Conservation (phyloP, 345 rosid species). For the Triadica sebifera region DNA sequence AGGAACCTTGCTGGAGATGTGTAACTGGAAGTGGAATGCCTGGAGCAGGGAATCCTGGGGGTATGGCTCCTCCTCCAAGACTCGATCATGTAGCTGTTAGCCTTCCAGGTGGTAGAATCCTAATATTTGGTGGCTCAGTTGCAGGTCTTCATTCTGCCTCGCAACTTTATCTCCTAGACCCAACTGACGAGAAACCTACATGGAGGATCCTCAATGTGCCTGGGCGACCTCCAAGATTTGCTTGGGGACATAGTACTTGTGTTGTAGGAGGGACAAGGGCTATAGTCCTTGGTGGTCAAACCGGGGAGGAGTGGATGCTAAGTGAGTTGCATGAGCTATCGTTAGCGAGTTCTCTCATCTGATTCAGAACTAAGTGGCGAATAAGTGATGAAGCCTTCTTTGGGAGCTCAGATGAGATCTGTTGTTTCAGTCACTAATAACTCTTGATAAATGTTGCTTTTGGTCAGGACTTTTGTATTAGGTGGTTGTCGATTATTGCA, state of each 20-base stretch:
- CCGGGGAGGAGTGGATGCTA: slow-evolving; percentile 95
- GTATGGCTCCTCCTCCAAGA: slow-evolving; percentile 84
- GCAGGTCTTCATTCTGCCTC: slow-evolving; percentile 91
- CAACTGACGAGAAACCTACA: slow-evolving; percentile 83
- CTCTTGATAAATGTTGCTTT: slow-evolving; percentile 27
- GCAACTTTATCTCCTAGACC: slow-evolving; percentile 80
- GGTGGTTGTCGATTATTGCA: slow-evolving; percentile 28
- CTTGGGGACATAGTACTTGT: slow-evolving; percentile 95
- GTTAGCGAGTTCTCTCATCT: slow-evolving; percentile 54
- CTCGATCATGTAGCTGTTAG: slow-evolving; percentile 85
- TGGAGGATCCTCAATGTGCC: slow-evolving; percentile 89
- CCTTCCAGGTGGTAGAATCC: slow-evolving; percentile 78
- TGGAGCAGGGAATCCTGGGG: slow-evolving; percentile 84
- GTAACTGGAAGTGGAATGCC: slow-evolving; percentile 85
- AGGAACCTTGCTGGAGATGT: slow-evolving; percentile 82
- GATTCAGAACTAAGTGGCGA: slow-evolving; percentile 15
- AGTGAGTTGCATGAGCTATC: slow-evolving; percentile 82
- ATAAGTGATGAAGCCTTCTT: not conserved
- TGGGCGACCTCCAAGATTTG: slow-evolving; percentile 74
- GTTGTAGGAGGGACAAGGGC: slow-evolving; percentile 90
- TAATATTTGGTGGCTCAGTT: slow-evolving; percentile 83
- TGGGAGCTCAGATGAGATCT: slow-evolving; percentile 13
- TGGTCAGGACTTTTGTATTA: slow-evolving; percentile 22
- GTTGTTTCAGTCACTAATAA: slow-evolving; percentile 21
- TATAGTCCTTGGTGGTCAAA: slow-evolving; percentile 84